phyloP scores from a whole-genome alignment of 179 eudicot genomes.

The Camellia oleifera region DNA sequence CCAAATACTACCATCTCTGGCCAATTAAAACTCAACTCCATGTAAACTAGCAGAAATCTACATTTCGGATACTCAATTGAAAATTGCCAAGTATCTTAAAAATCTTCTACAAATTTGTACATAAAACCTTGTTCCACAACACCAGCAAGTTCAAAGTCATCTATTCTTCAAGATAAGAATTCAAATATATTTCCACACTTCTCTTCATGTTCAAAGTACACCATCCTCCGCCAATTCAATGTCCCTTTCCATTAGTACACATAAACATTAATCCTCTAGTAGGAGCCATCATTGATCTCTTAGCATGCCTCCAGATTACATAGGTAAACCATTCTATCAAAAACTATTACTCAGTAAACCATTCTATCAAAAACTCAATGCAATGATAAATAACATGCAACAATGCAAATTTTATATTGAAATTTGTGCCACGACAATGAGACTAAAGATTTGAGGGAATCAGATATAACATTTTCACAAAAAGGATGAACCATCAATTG shows the following conservation, averaged over 20 bases:
- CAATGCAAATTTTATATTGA: too few relatives aligned
- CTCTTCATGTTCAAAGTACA: too few relatives aligned
- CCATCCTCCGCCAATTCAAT: background rate
- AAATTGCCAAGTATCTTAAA: background rate
- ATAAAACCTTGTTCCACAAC: background rate
- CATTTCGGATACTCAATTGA: background rate
- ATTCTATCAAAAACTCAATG: background rate
- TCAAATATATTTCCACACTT: background rate
- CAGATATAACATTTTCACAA: background rate
- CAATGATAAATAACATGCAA: too few relatives aligned
- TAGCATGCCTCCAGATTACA: background rate
- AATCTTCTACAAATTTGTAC: background rate
- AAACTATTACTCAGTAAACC: background rate
- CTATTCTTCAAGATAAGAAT: background rate
- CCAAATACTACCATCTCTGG: background rate
- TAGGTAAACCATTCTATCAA: background rate
- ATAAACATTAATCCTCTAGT: background rate
- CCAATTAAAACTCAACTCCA: background rate
- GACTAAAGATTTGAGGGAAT: background rate
- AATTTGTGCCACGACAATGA: too few relatives aligned
- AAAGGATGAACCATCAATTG: background rate
- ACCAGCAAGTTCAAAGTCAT: background rate
- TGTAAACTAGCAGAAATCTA: background rate
- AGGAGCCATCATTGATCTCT: background rate
- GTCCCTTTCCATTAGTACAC: background rate